phyloP scores from a whole-genome alignment of 352 stramenopile species.

The Phytophthora hibernalis region DNA sequence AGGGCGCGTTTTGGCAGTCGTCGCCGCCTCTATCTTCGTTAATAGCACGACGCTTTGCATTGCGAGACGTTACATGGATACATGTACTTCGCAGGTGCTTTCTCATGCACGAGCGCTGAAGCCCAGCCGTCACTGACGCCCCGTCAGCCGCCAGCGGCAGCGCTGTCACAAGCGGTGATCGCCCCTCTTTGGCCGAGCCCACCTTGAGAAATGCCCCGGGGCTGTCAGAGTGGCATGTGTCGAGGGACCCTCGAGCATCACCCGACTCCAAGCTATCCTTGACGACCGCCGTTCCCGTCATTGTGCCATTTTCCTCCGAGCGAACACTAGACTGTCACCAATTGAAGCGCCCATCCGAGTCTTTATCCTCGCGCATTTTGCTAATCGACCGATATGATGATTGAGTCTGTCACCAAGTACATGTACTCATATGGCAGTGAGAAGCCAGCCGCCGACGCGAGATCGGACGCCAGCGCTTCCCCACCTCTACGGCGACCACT shows the following conservation, averaged over 20 bases:
- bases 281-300: conserved; percentile 14
- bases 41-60: conserved; percentile 11
- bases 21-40: conserved; percentile 10
- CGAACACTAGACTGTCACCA: not conserved
- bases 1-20: conserved; percentile 5
- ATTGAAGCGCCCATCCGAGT: conserved; percentile 16
- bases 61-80: conserved; percentile 13
- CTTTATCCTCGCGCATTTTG: conserved; percentile 22
- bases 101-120: conserved; percentile 20
- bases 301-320: conserved; percentile 26
- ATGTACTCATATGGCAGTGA: conserved; percentile 17
- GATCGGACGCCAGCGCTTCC: not conserved
- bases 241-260: conserved; percentile 23
- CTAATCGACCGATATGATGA: conserved; percentile 31
- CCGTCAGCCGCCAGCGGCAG: conserved; percentile 4
- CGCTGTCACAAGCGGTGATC: conserved; percentile 24
- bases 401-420: conserved; percentile 26
- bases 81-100: no score
- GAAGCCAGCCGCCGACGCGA: conserved; percentile 4
- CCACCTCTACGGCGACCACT: conserved; percentile 17
- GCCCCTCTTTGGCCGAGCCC: conserved; percentile 4
- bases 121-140: conserved; percentile 18
- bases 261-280: conserved; percentile 23
- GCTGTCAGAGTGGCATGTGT: conserved; percentile 22
- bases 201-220: conserved; percentile 34